Evolutionary conservation across 768 basidiomycete species (phyloP).

Genomic region (Suillus paluster): DNA sequence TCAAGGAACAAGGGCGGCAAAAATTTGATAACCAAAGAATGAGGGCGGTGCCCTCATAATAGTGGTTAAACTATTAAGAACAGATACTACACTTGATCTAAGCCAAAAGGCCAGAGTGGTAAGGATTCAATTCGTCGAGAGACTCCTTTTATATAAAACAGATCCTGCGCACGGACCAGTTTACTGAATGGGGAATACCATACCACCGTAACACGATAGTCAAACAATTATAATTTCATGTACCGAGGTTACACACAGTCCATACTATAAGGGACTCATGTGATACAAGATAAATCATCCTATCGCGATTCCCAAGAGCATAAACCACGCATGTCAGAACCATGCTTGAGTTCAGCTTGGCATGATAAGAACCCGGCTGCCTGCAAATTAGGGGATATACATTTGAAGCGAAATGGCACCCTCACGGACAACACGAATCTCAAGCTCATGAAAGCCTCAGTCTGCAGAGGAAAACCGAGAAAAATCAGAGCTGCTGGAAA

Average conservation of each 20-base stretch:
- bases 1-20: constrained; percentile 49
- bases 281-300: too few species aligned
- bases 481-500: not conserved
- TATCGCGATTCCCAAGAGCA: not conserved
- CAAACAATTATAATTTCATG: too few species aligned
- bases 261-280: too few species aligned
- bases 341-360: too few species aligned
- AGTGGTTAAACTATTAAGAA: constrained; percentile 84
- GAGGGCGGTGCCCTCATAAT: constrained; percentile 51
- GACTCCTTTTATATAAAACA: not conserved
- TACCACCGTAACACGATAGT: too few species aligned
- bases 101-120: constrained; percentile 51
- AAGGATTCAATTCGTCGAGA: constrained; percentile 8
- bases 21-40: constrained; percentile 57
- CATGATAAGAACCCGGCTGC: not conserved
- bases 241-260: too few species aligned
- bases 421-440: not conserved
- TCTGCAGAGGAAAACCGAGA: not conserved
- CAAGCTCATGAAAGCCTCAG: not conserved
- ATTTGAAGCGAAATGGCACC: not conserved
- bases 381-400: too few species aligned
- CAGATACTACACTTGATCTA: constrained; percentile 67
- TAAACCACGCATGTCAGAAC: too few species aligned
- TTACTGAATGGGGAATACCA: not conserved
- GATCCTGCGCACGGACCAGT: not conserved